phyloP scores from a whole-genome alignment of 768 basidiomycete genomes.

The Grammothele lineata region DNA sequence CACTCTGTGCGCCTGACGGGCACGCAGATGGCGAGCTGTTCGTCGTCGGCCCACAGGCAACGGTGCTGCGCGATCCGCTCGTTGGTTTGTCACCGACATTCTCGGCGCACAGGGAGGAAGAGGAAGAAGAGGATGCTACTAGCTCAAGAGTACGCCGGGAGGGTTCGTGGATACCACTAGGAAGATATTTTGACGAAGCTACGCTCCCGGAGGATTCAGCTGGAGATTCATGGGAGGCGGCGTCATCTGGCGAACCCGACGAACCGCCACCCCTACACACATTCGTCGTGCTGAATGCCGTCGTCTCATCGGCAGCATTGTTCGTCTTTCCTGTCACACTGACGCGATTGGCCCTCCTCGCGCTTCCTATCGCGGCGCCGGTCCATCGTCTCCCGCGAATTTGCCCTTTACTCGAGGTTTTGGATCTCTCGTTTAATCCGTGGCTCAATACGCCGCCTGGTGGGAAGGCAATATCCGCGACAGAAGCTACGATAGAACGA shows the following conservation, averaged over 20 bases:
- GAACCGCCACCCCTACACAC: conserved; percentile 32
- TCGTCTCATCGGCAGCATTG: conserved; percentile 40
- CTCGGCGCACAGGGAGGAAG: background rate
- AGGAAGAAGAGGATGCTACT: conserved; percentile 7
- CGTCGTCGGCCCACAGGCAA: conserved; percentile 51
- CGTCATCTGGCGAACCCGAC: conserved; percentile 12
- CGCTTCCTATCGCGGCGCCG: conserved; percentile 43
- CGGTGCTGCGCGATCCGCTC: conserved; percentile 43
- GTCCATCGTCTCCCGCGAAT: conserved; percentile 53
- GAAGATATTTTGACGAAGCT: too few relatives aligned
- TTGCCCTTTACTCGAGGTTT: conserved; percentile 56
- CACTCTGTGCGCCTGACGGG: conserved; percentile 44
- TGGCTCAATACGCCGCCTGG: conserved; percentile 32
- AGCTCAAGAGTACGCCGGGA: background rate
- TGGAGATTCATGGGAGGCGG: conserved; percentile 14
- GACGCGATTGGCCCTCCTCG: conserved; percentile 56
- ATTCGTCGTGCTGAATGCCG: conserved; percentile 47
- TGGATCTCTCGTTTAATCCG: conserved; percentile 67
- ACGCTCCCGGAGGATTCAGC: conserved; percentile 1
- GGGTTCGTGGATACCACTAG: too few relatives aligned
- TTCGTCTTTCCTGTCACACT: conserved; percentile 59
- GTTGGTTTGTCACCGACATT: background rate
- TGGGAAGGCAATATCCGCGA: conserved; percentile 21
- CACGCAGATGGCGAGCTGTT: conserved; percentile 64
- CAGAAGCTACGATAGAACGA: conserved; percentile 38